Conservation (phyloP, 2,329 filamentous ascomycete species). For the Talaromyces sp. region DNA sequence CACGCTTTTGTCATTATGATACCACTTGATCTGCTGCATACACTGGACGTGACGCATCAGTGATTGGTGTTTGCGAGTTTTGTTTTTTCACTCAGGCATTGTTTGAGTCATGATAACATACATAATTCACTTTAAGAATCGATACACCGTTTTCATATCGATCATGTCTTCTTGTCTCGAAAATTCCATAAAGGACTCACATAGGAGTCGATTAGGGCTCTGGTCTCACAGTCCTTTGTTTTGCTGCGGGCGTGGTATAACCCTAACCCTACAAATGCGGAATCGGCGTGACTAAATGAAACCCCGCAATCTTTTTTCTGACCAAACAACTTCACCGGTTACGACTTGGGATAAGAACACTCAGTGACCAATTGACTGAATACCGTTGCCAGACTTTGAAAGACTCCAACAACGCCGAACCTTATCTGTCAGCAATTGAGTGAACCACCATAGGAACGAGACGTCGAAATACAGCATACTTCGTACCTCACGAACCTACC, state of each 20-base stretch:
- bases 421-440: background rate
- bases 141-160: background rate
- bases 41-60: conserved; percentile 14
- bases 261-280: background rate
- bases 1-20: conserved; percentile 11
- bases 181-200: background rate
- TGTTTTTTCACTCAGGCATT: background rate
- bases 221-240: background rate
- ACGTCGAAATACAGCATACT: background rate
- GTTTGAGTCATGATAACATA: conserved; percentile 12
- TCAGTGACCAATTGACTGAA: background rate
- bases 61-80: conserved; percentile 13
- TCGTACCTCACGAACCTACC: background rate
- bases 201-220: background rate
- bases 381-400: too few relatives aligned
- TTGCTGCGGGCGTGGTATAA: background rate
- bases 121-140: conserved; percentile 2
- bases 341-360: background rate
- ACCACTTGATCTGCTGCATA: conserved; percentile 16
- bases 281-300: background rate
- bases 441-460: background rate
- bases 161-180: background rate
- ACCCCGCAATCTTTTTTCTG: conserved; percentile 8
- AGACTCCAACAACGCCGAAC: background rate
- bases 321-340: background rate